phyloP scores from a whole-genome alignment of 345 rosid genomes.

The Rhodamnia rubescens region DNA sequence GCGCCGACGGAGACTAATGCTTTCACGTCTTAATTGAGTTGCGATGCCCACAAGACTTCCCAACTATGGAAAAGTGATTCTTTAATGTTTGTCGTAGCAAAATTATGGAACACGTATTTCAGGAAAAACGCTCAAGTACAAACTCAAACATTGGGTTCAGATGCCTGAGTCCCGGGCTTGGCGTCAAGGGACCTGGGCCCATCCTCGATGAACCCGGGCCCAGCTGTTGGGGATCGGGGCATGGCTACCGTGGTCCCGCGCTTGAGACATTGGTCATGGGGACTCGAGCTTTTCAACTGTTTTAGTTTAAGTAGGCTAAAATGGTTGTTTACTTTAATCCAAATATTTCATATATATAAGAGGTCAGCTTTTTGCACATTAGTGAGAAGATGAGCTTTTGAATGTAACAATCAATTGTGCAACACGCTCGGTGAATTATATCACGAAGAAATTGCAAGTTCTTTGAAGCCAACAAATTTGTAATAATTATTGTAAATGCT shows the following conservation, averaged over 20 bases:
- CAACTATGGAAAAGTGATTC: not conserved
- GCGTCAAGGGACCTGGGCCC: not conserved
- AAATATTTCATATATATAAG: too few relatives aligned
- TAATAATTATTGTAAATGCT: too few relatives aligned
- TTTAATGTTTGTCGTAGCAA: not conserved
- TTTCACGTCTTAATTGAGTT: not conserved
- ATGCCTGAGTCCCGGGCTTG: not conserved
- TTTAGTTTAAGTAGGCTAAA: too few relatives aligned
- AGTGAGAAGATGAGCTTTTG: too few relatives aligned
- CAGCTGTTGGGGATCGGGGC: not conserved
- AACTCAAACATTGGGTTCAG: not conserved
- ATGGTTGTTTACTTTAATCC: too few relatives aligned
- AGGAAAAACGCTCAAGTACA: not conserved
- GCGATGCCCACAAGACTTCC: not conserved
- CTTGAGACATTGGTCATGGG: too few relatives aligned
- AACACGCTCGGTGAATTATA: too few relatives aligned
- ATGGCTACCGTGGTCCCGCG: fast-evolving
- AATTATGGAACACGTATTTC: not conserved
- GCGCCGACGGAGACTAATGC: not conserved
- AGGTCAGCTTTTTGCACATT: too few relatives aligned
- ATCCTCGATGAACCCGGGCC: not conserved
- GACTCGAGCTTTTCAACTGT: too few relatives aligned
- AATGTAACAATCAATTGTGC: too few relatives aligned
- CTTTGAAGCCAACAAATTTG: too few relatives aligned
- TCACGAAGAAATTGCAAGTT: too few relatives aligned